Evolutionary conservation across 768 basidiomycete genomes (phyloP), one percentile per base, ranked within the genome.

Genomic region (Agaricus sinodeliciosus): DNA sequence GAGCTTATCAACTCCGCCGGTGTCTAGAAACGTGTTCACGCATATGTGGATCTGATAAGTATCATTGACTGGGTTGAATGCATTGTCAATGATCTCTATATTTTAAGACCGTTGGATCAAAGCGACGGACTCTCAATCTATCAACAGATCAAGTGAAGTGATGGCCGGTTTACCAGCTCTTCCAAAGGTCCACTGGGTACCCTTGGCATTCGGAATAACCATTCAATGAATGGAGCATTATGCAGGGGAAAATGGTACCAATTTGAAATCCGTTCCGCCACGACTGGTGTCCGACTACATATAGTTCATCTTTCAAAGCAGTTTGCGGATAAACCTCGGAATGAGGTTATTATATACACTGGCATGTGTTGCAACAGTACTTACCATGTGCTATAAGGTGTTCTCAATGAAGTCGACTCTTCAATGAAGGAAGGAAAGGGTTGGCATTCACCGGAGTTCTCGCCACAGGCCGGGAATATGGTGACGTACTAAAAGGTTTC

Each of bases 381-480:
- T 37, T 11, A 19, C 16, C 37, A 11, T 25, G 12, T 51, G 36
- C 16, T 19, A 51, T 3, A 26, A 57, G 82, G 85, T 28, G 67
- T 87, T 15, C 71, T 84, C 52, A 88, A 88, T 48, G 86, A 86
- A 66, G 86, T 6, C 86, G 86, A 16, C 69, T 84, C 3, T 83
- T 78, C 48, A 81, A n/a, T n/a, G n/a, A n/a, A 81, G n/a, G 85
- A 87, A 63, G 75, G 86, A 18, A 59, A 72, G 54, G 85, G 86
- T n/a, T 87, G 85, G 85, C 86, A 88, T 64, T 74, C 87, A 9
- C 86, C 86, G 7, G 81, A 78, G 11, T 90, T 82, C 65, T 73
- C 86, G 51, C 80, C 75, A n/a, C 80, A 0, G 66, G 65, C 1
- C 92, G 89, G 88, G 61, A 63, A 1, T 50, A 65, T 6, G 77